Base-by-base conservation (phyloP, 306 rosid genomes). In the Castanopsis chinensis region DNA sequence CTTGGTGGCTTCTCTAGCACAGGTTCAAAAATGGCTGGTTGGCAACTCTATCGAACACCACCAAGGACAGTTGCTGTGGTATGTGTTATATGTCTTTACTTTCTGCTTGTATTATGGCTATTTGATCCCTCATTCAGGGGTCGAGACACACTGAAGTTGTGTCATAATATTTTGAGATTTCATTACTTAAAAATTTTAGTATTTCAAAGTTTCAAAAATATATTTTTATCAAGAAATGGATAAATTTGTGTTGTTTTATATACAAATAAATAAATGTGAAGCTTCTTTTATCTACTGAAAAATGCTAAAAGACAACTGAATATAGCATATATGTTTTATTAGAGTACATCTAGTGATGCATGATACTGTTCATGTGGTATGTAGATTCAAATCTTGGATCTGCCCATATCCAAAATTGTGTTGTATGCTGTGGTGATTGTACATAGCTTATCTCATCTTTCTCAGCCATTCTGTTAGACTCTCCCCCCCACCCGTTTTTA, bases 21-120 rank as follows among this genome's bases (percentile, higher is more conserved):
- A 8, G 94, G 96, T 68, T 84, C 96, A 72, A 92, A 89, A 87
- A 91, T 87, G 92, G 90, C 93, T 30, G 94, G 96, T 79, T 95
- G 99, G 99, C 98, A 95, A 83, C 93, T 95, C 45, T 95, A 92
- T 91, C 88, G 99, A 85, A 92, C 98, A 59, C 99, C 99, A 14
- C 99, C 90, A 79, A 91, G 86, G 85, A 87, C 94, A 64, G 90
- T 83, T 73, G 99, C 99, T 28, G 84, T 92, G 99, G 99, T 95
- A 91, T 64, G 87, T 43, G 78, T 78, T 75, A 20, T 15, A 7
- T 64, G 37, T 73, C 69, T 32, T 76, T 61, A 23, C 28, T 77
- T 28, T 78, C 69, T 76, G 28, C 19, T 58, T 41, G 32, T 68
- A 55, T 74, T 67, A 57, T 69, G 74, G n/a, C 41, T 35, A 27